Conservation (phyloP, 179 eudicot species). For the Beta macrorhiza region DNA sequence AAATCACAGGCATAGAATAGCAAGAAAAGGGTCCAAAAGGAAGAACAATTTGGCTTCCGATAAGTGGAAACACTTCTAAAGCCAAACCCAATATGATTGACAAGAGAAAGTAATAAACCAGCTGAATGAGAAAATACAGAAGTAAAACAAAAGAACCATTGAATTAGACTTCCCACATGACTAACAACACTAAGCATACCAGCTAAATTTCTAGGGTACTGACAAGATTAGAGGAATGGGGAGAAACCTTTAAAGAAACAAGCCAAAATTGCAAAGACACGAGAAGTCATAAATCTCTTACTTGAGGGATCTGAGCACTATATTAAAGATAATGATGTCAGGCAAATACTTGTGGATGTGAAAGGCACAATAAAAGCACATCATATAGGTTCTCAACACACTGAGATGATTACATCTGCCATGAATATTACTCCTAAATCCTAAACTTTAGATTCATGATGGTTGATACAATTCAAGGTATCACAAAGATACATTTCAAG, state of each 20-base stretch:
- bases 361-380: neutral
- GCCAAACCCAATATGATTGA: neutral
- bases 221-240: neutral
- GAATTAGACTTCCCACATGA: neutral
- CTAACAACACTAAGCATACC: neutral
- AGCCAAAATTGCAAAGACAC: neutral
- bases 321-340: neutral
- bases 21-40: neutral
- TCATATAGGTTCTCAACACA: conserved; percentile 1
- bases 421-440: neutral
- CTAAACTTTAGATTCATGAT: conserved; percentile 13
- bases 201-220: neutral
- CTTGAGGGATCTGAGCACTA: neutral
- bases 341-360: neutral
- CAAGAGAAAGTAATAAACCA: neutral
- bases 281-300: neutral
- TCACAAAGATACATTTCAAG: too few species aligned
- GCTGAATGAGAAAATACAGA: neutral
- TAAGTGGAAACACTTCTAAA: neutral
- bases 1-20: neutral
- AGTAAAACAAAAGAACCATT: neutral
- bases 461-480: conserved; percentile 8
- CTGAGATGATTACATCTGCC: neutral
- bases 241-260: neutral
- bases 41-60: neutral